Evolutionary conservation across 495 filamentous ascomycete genomes (phyloP).

Genomic region (Neurospora sp.): DNA sequence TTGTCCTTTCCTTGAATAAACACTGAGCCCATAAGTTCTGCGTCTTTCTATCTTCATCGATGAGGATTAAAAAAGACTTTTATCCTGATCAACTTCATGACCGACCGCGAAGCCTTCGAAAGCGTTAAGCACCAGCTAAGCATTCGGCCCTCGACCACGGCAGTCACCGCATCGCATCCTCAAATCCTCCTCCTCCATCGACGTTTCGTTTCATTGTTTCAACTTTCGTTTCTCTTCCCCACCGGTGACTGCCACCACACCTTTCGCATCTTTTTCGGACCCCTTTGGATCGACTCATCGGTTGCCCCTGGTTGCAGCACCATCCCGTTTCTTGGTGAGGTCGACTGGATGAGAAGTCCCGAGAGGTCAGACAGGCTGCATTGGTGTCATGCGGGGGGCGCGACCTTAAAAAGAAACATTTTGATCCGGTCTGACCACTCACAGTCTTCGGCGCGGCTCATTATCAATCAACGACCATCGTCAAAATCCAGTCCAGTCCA

Average conservation of each 20-base stretch:
- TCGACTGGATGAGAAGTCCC: neutral
- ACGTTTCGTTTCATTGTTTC: neutral
- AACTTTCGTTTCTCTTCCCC: neutral
- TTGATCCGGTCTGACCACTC: neutral
- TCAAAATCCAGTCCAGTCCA: neutral
- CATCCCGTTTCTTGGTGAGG: neutral
- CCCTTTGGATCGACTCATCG: neutral
- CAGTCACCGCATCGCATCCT: neutral
- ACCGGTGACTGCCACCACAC: neutral
- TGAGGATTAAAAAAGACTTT: neutral
- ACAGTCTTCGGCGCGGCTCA: neutral
- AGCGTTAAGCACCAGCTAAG: neutral
- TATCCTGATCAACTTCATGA: neutral
- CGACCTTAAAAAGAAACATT: neutral
- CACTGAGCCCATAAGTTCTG: no score
- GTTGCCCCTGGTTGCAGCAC: neutral
- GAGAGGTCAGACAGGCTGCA: neutral
- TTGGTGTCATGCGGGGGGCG: neutral
- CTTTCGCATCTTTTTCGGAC: neutral
- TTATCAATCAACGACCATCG: neutral
- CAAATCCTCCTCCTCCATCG: neutral
- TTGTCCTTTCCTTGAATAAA: no score
- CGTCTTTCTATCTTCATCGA: neutral
- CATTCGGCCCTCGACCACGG: neutral
- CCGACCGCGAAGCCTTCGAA: neutral